Evolutionary conservation across 805 yeast genomes (phyloP), one percentile per base, ranked within the genome.

Genomic region (Cyberlindnera euphorbiiphila): DNA sequence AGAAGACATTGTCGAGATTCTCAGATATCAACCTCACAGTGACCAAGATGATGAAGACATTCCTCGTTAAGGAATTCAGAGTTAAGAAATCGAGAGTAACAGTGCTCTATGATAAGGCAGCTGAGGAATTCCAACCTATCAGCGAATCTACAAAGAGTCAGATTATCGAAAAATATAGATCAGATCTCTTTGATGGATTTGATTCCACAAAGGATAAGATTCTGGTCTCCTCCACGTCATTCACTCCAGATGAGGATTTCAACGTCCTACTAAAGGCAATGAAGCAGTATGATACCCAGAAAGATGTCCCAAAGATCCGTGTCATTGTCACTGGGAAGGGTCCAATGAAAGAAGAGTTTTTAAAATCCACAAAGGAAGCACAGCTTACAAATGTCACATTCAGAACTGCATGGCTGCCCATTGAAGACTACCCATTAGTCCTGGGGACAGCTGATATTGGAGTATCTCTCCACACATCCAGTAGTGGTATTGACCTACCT

Each of bases 281-380:
- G 37, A 70, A 71, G 35, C 46, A 61, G 16, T 81, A 86, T 46
- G 49, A 47, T 9, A 46, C 50, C 10, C 58, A 60, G 33, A 34
- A 45, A 25, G 36, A 35, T 4, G 46, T 70, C 4, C 78, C 80
- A 1, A 71, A 69, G 4, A 53, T 89, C 2, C 58, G 78, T 25
- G 74, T 87, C 36, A 61, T 93, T n/a, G 81, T 93, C n/a, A 93
- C 99, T 0, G 99, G 99, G 0, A 91, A 89, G 57, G 99, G 99
- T 0, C 98, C 98, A 0, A 57, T 84, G 61, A 77, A 77, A 47
- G 58, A 61, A 3, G 62, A 72, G 15, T 83, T 81, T 49, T 54
- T 74, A 20, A 42, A 53, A 3, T 57, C 65, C 17, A 82, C 84
- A 2, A 50, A 63, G n/a, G 50, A 56, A 9, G 68, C 73, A 27